Percentiles rank a stretch among this genome's conserved stretches.
phyloP scores from a whole-genome alignment of 2,329 filamentous ascomycete genomes.

The Talaromyces marneffei region DNA sequence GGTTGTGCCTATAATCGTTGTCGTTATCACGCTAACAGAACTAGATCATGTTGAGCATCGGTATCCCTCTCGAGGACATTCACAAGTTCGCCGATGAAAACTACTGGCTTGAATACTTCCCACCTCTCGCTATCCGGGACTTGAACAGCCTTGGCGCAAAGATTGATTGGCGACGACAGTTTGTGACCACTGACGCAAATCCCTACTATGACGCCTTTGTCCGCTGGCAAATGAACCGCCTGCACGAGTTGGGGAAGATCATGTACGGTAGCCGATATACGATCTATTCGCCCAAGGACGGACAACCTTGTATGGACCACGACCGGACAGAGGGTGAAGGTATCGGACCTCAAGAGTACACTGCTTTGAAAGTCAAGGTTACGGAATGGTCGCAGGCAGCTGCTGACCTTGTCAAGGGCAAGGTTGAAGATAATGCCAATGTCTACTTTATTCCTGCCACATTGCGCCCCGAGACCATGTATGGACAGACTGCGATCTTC shows the following conservation, averaged over 20 bases:
- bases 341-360: slow-evolving; percentile 84
- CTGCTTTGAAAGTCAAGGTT: slow-evolving; percentile 82
- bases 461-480: slow-evolving; percentile 95
- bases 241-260: slow-evolving; percentile 86
- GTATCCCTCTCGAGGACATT: slow-evolving; percentile 81
- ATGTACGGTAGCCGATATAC: slow-evolving; percentile 91
- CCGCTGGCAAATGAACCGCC: slow-evolving; percentile 91
- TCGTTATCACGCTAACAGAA: background rate
- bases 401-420: slow-evolving; percentile 64
- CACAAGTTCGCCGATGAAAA: slow-evolving; percentile 87
- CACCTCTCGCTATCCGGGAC: slow-evolving; percentile 68
- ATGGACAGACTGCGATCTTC: slow-evolving; percentile 94
- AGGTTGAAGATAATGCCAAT: slow-evolving; percentile 70
- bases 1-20: too few relatives aligned
- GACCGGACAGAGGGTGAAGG: slow-evolving; percentile 76
- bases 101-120: slow-evolving; percentile 90
- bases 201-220: slow-evolving; percentile 95
- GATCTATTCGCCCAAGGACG: slow-evolving; percentile 85
- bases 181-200: slow-evolving; percentile 94
- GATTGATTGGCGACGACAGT: slow-evolving; percentile 87
- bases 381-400: slow-evolving; percentile 81
- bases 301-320: slow-evolving; percentile 82
- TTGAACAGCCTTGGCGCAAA: slow-evolving; percentile 76
- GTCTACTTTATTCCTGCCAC: slow-evolving; percentile 91
- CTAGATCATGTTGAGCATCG: slow-evolving; percentile 86